Conservation (phyloP, 2,329 filamentous ascomycete genomes). For the Fusarium algeriense region DNA sequence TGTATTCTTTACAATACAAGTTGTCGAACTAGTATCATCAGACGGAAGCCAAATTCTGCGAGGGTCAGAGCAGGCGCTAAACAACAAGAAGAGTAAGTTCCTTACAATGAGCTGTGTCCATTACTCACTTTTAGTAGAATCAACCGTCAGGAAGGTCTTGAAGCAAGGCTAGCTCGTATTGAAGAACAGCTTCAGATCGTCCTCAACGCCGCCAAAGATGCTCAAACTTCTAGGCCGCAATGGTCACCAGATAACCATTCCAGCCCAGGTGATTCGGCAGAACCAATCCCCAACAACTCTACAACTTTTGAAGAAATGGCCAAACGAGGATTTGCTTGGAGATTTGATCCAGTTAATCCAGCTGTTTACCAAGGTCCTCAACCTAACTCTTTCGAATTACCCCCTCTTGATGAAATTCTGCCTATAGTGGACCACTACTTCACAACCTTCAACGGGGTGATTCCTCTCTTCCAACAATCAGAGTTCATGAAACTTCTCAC, state of each 20-base stretch:
- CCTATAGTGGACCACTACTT: conserved; percentile 56
- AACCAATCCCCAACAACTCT: not conserved
- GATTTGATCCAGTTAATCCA: conserved; percentile 41
- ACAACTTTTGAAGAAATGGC: not conserved
- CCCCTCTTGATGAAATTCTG: conserved; percentile 52
- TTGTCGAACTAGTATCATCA: conserved; percentile 50
- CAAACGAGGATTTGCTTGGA: conserved; percentile 15
- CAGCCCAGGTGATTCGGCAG: conserved; percentile 5
- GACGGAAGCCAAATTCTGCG: conserved; percentile 43
- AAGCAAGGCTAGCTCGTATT: conserved; percentile 49
- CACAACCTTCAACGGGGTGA: conserved; percentile 50
- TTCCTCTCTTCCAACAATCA: conserved; percentile 55
- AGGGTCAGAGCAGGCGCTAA: conserved; percentile 27
- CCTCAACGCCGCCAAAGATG: conserved; percentile 42
- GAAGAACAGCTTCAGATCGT: conserved; percentile 51
- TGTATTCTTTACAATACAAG: conserved; percentile 57
- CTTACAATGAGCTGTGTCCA: not conserved
- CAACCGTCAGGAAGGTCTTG: conserved; percentile 22
- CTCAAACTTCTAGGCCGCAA: not conserved
- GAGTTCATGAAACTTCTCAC: conserved; percentile 54
- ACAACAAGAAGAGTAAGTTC: conserved; percentile 30
- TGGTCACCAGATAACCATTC: conserved; percentile 25
- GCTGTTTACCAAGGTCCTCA: conserved; percentile 34
- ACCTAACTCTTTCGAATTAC: conserved; percentile 42
- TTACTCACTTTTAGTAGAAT: conserved; percentile 1